A percentile compares a stretch with the other conserved stretches of the same genome.
These are phyloP conservation scores for Mycosarcoma mackinlayi DNA, from an alignment of 1,284 basidiomycete genomes.

Conservation along the genomic window DNA sequence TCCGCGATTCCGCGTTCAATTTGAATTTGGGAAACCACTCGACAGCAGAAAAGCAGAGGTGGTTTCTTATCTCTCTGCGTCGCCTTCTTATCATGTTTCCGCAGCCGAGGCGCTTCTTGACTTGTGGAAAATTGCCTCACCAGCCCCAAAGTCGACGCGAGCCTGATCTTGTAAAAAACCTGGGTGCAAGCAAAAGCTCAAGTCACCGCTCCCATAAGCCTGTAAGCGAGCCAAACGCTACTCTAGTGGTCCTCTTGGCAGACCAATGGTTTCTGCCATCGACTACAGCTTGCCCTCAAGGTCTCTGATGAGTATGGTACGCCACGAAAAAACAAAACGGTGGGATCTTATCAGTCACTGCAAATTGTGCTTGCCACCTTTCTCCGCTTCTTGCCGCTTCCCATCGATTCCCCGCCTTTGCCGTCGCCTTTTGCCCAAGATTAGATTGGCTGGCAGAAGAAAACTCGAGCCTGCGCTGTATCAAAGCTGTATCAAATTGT, in stretches of 20 bases:
- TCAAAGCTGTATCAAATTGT: not conserved
- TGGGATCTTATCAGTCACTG: slow-evolving; percentile 22
- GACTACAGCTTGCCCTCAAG: too few relatives aligned
- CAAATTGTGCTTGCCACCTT: slow-evolving; percentile 1
- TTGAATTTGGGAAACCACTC: not conserved
- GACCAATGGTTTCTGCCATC: too few relatives aligned
- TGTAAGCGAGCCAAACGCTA: too few relatives aligned
- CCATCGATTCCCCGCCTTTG: slow-evolving; percentile 14
- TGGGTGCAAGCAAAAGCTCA: not conserved
- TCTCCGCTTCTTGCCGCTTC: slow-evolving; percentile 37
- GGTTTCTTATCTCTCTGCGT: slow-evolving; percentile 18
- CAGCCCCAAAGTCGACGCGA: slow-evolving; percentile 1
- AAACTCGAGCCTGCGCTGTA: not conserved
- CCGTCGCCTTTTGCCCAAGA: slow-evolving; percentile 1
- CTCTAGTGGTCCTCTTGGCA: too few relatives aligned
- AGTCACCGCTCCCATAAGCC: not conserved
- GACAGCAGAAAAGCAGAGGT: not conserved
- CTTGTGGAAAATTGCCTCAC: slow-evolving; percentile 17
- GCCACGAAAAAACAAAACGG: too few relatives aligned
- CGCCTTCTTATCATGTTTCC: slow-evolving; percentile 9
- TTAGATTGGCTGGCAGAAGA: slow-evolving; percentile 1
- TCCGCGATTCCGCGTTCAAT: not conserved
- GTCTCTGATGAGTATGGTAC: too few relatives aligned
- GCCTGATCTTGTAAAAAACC: not conserved
- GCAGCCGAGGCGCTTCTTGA: slow-evolving; percentile 29